phyloP scores from a whole-genome alignment of 108 stramenopile genomes.

The Aurantiochytrium sp. region DNA sequence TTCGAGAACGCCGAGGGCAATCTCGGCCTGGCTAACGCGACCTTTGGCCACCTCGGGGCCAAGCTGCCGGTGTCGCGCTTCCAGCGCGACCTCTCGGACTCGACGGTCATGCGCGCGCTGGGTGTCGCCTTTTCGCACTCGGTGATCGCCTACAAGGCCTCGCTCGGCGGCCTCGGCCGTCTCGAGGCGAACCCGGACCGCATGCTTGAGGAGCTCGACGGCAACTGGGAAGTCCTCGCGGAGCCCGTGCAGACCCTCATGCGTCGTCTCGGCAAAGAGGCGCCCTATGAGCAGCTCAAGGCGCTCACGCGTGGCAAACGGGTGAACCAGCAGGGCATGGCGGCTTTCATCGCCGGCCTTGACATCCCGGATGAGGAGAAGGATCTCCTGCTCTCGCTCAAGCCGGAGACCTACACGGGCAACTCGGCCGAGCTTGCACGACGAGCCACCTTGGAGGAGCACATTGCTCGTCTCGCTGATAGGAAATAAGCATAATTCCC shows the following conservation, averaged over 20 bases:
- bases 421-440: slow-evolving; percentile 9
- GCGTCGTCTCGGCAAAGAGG: slow-evolving; percentile 17
- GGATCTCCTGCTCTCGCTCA: neutral
- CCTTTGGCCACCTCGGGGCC: slow-evolving; percentile 8
- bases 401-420: slow-evolving; percentile 18
- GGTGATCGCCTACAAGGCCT: neutral
- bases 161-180: neutral
- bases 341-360: neutral
- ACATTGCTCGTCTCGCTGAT: neutral
- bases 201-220: slow-evolving; percentile 33
- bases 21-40: slow-evolving; percentile 32
- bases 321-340: slow-evolving; percentile 9
- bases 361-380: slow-evolving; percentile 25
- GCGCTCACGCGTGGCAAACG: slow-evolving; percentile 34
- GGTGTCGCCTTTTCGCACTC: slow-evolving; percentile 33
- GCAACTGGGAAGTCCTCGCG: slow-evolving; percentile 41
- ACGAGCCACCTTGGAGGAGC: neutral
- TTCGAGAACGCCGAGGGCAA: slow-evolving; percentile 44
- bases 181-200: neutral
- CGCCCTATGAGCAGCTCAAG: slow-evolving; percentile 44
- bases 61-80: slow-evolving; percentile 39
- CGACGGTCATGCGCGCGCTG: slow-evolving; percentile 32
- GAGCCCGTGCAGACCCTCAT: slow-evolving; percentile 41
- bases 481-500: no score
- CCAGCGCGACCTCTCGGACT: slow-evolving; percentile 42